Evolutionary conservation across 139 green algal species (phyloP).

Genomic region (Coelastrella sp.): DNA sequence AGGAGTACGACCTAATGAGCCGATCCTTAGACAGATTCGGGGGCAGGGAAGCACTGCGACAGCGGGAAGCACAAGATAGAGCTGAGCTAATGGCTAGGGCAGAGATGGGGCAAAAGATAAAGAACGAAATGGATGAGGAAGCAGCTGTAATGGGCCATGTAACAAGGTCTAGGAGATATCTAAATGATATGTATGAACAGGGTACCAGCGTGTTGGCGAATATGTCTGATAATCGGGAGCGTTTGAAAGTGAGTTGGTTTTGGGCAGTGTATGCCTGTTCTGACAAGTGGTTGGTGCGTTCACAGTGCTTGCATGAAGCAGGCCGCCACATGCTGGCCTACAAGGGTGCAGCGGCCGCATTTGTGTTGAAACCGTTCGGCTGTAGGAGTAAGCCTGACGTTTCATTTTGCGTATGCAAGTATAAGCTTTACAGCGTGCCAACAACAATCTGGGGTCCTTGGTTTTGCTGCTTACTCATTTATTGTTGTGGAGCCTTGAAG

Average conservation of each 20-base stretch:
- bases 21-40: conserved; percentile 58
- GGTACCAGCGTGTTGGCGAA: conserved; percentile 76
- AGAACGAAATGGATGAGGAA: conserved; percentile 71
- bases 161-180: conserved; percentile 65
- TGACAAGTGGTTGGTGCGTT: no score
- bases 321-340: no score
- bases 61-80: conserved; percentile 69
- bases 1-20: conserved; percentile 79
- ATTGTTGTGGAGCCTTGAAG: no score
- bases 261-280: no score
- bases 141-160: conserved; percentile 66
- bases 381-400: no score
- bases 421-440: no score
- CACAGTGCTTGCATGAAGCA: no score
- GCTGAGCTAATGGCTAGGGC: conserved; percentile 79
- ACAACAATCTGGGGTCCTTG: no score
- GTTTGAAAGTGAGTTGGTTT: conserved; percentile 78
- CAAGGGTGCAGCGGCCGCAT: no score
- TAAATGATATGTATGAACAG: conserved; percentile 87
- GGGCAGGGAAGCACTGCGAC: conserved; percentile 48
- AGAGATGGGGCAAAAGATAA: conserved; percentile 44
- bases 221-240: conserved; percentile 86
- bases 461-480: no score
- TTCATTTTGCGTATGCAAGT: no score
- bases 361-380: no score